A percentile compares a stretch with the other conserved stretches of the same genome.
These are phyloP conservation scores for Syzygium jambos DNA, from an alignment of 345 rosid genomes.

Conservation along the genomic window DNA sequence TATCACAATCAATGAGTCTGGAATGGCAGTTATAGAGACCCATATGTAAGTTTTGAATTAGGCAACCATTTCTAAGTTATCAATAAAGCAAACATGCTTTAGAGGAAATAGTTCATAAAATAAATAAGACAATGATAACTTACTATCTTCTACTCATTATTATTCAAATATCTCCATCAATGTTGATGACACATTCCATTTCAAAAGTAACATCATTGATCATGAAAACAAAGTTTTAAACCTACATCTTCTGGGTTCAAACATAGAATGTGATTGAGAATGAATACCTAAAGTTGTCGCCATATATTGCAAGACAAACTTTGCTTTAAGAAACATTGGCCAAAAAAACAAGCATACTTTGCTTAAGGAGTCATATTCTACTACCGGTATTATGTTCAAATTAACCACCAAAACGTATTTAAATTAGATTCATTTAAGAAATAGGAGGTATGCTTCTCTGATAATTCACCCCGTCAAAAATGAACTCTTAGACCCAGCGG, in stretches of 20 bases:
- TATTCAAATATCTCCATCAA: not conserved
- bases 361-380: not conserved
- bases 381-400: not conserved
- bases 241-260: not conserved
- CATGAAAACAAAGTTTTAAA: not conserved
- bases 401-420: not conserved
- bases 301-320: not conserved
- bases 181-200: not conserved
- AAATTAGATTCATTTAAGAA: not conserved
- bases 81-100: not conserved
- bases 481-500: not conserved
- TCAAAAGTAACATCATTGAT: not conserved
- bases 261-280: not conserved
- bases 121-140: not conserved
- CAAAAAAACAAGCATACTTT: not conserved
- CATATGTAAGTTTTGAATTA: not conserved
- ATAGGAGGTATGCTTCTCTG: not conserved
- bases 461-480: not conserved
- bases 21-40: not conserved
- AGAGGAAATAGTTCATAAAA: not conserved
- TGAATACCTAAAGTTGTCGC: not conserved
- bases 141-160: not conserved
- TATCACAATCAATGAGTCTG: not conserved
- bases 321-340: not conserved
- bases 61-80: not conserved